These are phyloP conservation scores for Echium plantagineum DNA, from an alignment of 257 asterid species.

Conservation along the genomic window DNA sequence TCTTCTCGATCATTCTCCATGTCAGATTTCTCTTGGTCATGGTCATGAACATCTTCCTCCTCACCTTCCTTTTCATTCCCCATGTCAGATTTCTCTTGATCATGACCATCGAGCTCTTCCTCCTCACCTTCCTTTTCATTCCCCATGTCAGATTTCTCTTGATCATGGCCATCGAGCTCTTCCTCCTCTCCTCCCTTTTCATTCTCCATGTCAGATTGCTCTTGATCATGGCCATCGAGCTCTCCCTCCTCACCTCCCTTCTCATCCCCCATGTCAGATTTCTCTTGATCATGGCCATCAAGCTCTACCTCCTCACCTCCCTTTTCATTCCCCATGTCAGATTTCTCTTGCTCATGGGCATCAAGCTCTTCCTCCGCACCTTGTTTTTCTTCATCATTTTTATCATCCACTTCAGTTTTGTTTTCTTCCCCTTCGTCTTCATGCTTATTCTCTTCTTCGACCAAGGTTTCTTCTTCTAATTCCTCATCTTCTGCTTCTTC, in stretches of 20 bases:
- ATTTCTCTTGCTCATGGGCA: too few species aligned
- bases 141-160: conserved; percentile 55
- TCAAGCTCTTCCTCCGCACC: too few species aligned
- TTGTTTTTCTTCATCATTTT: conserved; percentile 18
- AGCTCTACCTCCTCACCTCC: too few species aligned
- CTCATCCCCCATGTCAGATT: too few species aligned
- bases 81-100: conserved; percentile 49
- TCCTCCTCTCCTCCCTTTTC: conserved; percentile 32
- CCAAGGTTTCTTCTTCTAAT: conserved; percentile 22
- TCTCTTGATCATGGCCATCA: too few species aligned
- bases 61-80: conserved; percentile 34
- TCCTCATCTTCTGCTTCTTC: conserved; percentile 45
- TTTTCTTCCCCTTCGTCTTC: conserved; percentile 42
- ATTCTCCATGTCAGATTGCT: too few species aligned
- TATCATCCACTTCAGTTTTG: conserved; percentile 42
- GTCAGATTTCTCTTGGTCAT: conserved; percentile 51
- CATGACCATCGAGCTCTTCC: conserved; percentile 43
- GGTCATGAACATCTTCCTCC: conserved; percentile 42
- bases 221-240: too few species aligned
- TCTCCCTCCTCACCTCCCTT: too few species aligned
- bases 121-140: conserved; percentile 31
- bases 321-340: too few species aligned
- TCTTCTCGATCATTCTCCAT: conserved; percentile 31
- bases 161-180: conserved; percentile 42
- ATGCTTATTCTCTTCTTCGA: conserved; percentile 28